phyloP scores from a whole-genome alignment of 2,329 filamentous ascomycete genomes.

The Purpureocillium takamizusanense region DNA sequence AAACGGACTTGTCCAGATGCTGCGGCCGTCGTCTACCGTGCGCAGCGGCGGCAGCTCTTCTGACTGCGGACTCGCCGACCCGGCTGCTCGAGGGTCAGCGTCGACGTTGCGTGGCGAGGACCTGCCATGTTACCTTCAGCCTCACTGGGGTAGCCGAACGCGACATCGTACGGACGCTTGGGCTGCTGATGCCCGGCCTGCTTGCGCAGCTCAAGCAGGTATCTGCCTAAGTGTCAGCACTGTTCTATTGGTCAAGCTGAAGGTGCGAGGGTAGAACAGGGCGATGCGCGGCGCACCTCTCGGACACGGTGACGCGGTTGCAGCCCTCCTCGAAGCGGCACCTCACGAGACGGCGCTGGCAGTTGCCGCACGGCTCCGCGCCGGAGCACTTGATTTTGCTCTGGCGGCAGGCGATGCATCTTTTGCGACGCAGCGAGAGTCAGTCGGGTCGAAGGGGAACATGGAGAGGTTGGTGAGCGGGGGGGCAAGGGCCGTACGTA shows the following conservation, averaged over 20 bases:
- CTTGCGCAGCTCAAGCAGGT: conserved; percentile 15
- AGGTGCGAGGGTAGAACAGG: neutral
- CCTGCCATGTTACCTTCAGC: neutral
- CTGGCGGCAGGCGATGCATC: conserved; percentile 21
- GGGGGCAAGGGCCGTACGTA: no score
- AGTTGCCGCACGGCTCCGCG: conserved; percentile 21
- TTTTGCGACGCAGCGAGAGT: no score
- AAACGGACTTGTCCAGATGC: conserved; percentile 20
- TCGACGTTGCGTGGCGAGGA: no score
- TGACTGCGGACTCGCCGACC: neutral
- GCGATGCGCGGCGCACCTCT: conserved; percentile 15
- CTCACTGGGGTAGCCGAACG: no score
- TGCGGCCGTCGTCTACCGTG: conserved; percentile 10
- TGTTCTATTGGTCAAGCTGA: neutral
- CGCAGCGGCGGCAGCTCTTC: conserved; percentile 1
- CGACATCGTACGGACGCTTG: conserved; percentile 5
- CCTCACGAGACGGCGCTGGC: conserved; percentile 16
- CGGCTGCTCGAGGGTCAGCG: neutral
- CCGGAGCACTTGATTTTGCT: conserved; percentile 27
- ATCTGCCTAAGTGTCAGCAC: conserved; percentile 7
- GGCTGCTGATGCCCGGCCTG: conserved; percentile 10
- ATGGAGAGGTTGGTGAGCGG: no score
- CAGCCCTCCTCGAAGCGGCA: conserved; percentile 21
- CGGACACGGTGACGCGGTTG: conserved; percentile 19
- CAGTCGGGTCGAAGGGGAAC: no score